Conservation (phyloP, 768 basidiomycete species). For the Stropharia rugosoannulata region DNA sequence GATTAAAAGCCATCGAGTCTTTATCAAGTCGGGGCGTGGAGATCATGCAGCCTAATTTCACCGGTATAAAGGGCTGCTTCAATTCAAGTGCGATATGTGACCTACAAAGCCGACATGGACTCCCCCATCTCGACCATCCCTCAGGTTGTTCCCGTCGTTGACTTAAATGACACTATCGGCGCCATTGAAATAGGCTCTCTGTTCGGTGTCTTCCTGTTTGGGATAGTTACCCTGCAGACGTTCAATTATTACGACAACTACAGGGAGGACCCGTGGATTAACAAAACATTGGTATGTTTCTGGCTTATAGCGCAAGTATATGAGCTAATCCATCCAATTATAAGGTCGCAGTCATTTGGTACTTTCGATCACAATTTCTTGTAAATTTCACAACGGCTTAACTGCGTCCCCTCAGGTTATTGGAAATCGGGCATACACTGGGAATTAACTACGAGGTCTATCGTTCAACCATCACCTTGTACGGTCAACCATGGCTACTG, state of each 20-base stretch:
- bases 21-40: neutral
- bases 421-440: slow-evolving; percentile 28
- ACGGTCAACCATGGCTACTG: slow-evolving; percentile 20
- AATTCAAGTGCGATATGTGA: neutral
- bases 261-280: slow-evolving; percentile 19
- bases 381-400: neutral
- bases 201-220: slow-evolving; percentile 26
- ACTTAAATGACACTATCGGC: slow-evolving; percentile 20
- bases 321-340: neutral
- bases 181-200: slow-evolving; percentile 25
- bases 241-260: slow-evolving; percentile 23
- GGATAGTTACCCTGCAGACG: slow-evolving; percentile 23
- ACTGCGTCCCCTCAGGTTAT: slow-evolving; percentile 15
- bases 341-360: slow-evolving; percentile 12
- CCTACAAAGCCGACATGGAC: too few species aligned
- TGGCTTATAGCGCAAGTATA: too few species aligned
- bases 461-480: slow-evolving; percentile 25
- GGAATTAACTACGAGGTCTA: slow-evolving; percentile 28
- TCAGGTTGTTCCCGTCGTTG: neutral
- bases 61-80: neutral
- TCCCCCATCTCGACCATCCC: neutral
- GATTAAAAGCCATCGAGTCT: slow-evolving; percentile 1
- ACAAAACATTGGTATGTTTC: slow-evolving; percentile 20
- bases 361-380: neutral
- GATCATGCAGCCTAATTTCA: neutral